A percentile compares a stretch with the other conserved stretches of the same genome.
These are phyloP conservation scores for Naumovozyma baii DNA, from an alignment of 805 yeast species.

Conservation along the genomic window DNA sequence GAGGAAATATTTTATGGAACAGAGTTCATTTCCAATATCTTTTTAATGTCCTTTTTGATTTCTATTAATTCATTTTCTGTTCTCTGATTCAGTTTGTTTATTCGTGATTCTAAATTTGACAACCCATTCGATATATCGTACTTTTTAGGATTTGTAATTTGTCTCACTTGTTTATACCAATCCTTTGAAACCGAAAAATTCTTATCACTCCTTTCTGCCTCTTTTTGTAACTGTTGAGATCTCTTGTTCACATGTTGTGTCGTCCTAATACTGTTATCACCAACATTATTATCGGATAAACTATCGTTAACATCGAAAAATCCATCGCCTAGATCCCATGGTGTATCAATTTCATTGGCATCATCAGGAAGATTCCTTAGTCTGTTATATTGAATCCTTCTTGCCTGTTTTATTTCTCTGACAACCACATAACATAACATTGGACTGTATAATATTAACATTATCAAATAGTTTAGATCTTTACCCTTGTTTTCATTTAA, in stretches of 20 bases:
- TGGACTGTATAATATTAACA: slow-evolving; percentile 64
- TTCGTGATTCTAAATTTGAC: neutral
- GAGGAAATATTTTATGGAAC: too few relatives aligned
- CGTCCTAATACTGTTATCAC: slow-evolving; percentile 19
- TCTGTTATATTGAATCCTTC: slow-evolving; percentile 63
- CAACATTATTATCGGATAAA: slow-evolving; percentile 16
- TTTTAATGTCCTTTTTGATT: neutral
- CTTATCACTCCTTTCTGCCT: slow-evolving; percentile 63
- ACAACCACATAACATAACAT: slow-evolving; percentile 48
- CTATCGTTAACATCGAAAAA: slow-evolving; percentile 34
- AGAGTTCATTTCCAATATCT: slow-evolving; percentile 1
- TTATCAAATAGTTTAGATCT: slow-evolving; percentile 42
- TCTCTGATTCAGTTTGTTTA: neutral
- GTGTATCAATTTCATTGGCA: slow-evolving; percentile 65
- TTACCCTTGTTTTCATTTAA: slow-evolving; percentile 25
- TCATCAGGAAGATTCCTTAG: slow-evolving; percentile 58
- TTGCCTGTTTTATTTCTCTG: slow-evolving; percentile 58
- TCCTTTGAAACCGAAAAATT: slow-evolving; percentile 45
- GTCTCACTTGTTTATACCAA: slow-evolving; percentile 45
- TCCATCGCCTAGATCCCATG: slow-evolving; percentile 81
- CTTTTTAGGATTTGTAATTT: slow-evolving; percentile 1
- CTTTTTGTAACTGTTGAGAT: slow-evolving; percentile 39
- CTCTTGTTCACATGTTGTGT: slow-evolving; percentile 28
- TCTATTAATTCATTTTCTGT: neutral
- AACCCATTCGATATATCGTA: neutral